A percentile compares a stretch with the other conserved stretches of the same genome.
These are phyloP conservation scores for Globisporangium paroecandrum DNA, from an alignment of 352 stramenopile genomes.

Conservation along the genomic window DNA sequence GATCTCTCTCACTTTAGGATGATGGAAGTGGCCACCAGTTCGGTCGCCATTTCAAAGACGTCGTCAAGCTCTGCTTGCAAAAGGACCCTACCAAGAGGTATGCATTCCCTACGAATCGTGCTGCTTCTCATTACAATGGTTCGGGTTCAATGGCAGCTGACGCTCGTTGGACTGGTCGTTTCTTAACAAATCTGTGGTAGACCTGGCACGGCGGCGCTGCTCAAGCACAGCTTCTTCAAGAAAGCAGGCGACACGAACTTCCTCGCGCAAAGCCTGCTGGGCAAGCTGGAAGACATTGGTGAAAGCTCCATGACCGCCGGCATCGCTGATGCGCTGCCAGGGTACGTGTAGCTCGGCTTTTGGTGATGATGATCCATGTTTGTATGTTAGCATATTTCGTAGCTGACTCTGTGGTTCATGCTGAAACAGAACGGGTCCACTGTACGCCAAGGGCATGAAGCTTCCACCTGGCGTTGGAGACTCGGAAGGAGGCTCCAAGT, in stretches of 20 bases:
- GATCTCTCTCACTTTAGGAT: constrained; percentile 37
- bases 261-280: constrained; percentile 59
- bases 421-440: constrained; percentile 52
- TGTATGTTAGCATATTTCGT: background rate
- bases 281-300: constrained; percentile 85
- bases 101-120: background rate
- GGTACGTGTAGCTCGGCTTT: constrained; percentile 31
- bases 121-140: background rate
- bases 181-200: constrained; percentile 24
- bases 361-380: background rate
- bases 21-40: constrained; percentile 83
- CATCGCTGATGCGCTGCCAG: constrained; percentile 75
- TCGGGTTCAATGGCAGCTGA: background rate
- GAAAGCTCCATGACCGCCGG: constrained; percentile 85
- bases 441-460: constrained; percentile 83
- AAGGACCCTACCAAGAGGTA: constrained; percentile 86
- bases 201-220: constrained; percentile 69
- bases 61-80: constrained; percentile 87
- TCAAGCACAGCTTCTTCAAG: constrained; percentile 90
- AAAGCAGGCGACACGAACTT: constrained; percentile 75
- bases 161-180: background rate
- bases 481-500: constrained; percentile 62
- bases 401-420: background rate
- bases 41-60: constrained; percentile 83
- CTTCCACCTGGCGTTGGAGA: constrained; percentile 53